Conservation (phyloP, 2,329 filamentous ascomycete genomes). For the Fusarium globosum region DNA sequence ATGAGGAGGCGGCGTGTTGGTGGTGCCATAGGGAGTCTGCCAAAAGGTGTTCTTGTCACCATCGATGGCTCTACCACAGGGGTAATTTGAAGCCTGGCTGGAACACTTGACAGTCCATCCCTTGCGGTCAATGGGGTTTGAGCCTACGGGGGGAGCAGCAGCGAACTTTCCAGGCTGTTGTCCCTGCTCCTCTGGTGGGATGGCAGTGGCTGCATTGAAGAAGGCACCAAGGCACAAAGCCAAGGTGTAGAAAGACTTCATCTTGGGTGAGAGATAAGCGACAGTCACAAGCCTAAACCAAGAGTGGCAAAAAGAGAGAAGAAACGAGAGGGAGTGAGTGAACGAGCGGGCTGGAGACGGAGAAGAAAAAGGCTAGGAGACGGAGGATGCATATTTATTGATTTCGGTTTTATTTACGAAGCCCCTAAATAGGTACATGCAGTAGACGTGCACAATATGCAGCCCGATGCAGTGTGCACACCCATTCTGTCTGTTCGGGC, state of each 20-base stretch:
- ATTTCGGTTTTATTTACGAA: not conserved
- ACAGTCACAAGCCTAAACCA: conserved; percentile 7
- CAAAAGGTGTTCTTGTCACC: conserved; percentile 28
- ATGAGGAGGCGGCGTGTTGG: conserved; percentile 26
- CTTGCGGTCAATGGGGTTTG: conserved; percentile 26
- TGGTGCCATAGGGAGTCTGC: conserved; percentile 32
- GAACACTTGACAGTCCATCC: conserved; percentile 35
- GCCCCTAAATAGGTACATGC: conserved; percentile 5
- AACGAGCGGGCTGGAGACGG: not conserved
- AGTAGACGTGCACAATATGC: conserved; percentile 5
- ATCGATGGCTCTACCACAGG: conserved; percentile 30
- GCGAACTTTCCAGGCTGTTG: conserved; percentile 23
- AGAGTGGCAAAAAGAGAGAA: not conserved
- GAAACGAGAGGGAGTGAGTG: not conserved
- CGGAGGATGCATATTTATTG: conserved; percentile 20
- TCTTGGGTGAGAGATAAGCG: not conserved
- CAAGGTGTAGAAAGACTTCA: conserved; percentile 13
- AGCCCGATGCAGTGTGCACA: conserved; percentile 5
- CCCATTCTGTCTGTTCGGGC: conserved; percentile 1
- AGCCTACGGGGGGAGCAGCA: conserved; percentile 30
- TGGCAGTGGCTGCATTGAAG: conserved; percentile 5
- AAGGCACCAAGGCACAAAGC: conserved; percentile 18
- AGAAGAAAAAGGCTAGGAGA: not conserved
- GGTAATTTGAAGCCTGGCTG: conserved; percentile 22
- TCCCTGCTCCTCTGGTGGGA: conserved; percentile 8